Evolutionary conservation across 208 protist genomes (phyloP).

Genomic region (Trypanosoma rangeli): DNA sequence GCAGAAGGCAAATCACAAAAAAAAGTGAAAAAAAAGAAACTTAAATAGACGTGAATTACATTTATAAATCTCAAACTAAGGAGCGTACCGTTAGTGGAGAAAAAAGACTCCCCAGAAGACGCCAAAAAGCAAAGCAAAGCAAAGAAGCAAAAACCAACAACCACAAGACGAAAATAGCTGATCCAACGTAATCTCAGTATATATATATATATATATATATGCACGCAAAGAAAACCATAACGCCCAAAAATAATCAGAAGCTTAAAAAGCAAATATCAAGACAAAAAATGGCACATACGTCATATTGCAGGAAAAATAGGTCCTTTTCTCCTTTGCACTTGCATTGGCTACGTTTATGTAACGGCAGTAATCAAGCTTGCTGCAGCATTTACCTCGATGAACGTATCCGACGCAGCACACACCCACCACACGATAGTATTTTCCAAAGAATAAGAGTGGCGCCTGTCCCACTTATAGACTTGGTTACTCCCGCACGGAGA

Average conservation of each 20-base stretch:
- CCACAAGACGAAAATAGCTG: not conserved
- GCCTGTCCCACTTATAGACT: constrained; percentile 9
- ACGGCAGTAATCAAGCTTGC: constrained; percentile 8
- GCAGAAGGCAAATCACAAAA: no score
- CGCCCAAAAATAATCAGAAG: not conserved
- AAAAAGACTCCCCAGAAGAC: not conserved
- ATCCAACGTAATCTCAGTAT: not conserved
- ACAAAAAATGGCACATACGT: not conserved
- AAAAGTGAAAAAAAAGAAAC: not conserved
- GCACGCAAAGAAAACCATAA: not conserved
- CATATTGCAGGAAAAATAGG: not conserved
- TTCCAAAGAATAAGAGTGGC: not conserved
- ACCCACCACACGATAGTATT: constrained; percentile 16
- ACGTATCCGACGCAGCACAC: constrained; percentile 21
- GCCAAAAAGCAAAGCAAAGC: not conserved
- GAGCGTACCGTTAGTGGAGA: not conserved
- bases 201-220: not conserved
- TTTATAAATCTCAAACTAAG: not conserved
- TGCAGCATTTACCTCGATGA: constrained; percentile 23
- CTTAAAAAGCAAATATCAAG: constrained; percentile 12
- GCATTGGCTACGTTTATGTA: not conserved
- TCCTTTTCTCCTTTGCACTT: not conserved
- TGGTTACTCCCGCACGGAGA: constrained; percentile 18
- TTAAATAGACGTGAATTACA: not conserved
- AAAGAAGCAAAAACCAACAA: no score